phyloP scores from a whole-genome alignment of 495 filamentous ascomycete species.

The Rhypophila decipiens region DNA sequence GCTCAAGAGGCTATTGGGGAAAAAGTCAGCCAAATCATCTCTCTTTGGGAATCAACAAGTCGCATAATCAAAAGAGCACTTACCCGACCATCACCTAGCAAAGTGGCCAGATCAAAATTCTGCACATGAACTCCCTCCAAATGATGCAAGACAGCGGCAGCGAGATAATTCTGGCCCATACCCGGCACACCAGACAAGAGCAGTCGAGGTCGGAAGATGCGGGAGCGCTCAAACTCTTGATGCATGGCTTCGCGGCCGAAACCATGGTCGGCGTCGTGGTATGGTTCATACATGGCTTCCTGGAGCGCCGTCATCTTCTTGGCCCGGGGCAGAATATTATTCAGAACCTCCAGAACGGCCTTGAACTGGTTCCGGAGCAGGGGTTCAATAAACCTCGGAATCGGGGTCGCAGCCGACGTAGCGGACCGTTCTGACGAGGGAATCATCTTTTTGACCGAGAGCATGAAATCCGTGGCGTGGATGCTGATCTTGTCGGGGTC shows the following conservation, averaged over 20 bases:
- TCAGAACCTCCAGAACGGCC: slow-evolving; percentile 58
- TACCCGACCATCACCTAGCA: slow-evolving; percentile 56
- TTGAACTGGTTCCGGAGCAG: slow-evolving; percentile 67
- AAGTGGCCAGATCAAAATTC: slow-evolving; percentile 82
- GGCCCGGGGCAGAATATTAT: slow-evolving; percentile 71
- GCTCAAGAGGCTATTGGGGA: slow-evolving; percentile 59
- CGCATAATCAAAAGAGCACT: slow-evolving; percentile 8
- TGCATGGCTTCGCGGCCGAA: slow-evolving; percentile 81
- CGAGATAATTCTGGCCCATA: slow-evolving; percentile 93
- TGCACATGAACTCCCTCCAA: slow-evolving; percentile 93
- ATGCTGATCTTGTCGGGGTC: slow-evolving; percentile 77
- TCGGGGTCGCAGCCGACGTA: slow-evolving; percentile 68
- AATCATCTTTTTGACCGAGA: slow-evolving; percentile 90
- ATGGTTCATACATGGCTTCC: slow-evolving; percentile 90
- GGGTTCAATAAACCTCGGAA: slow-evolving; percentile 74
- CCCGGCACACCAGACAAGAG: slow-evolving; percentile 71
- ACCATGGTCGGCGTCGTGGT: slow-evolving; percentile 63
- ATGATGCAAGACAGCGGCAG: slow-evolving; percentile 77
- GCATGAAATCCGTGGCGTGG: slow-evolving; percentile 89
- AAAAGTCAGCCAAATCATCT: slow-evolving; percentile 16
- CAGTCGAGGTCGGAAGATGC: slow-evolving; percentile 82
- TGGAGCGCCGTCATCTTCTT: slow-evolving; percentile 84
- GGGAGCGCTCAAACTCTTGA: slow-evolving; percentile 82
- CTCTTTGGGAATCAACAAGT: too few relatives aligned
- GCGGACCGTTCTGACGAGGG: slow-evolving; percentile 88